A percentile compares a stretch with the other conserved stretches of the same genome.
These are phyloP conservation scores for Suillus brevipes DNA, from an alignment of 768 basidiomycete species.

Conservation along the genomic window DNA sequence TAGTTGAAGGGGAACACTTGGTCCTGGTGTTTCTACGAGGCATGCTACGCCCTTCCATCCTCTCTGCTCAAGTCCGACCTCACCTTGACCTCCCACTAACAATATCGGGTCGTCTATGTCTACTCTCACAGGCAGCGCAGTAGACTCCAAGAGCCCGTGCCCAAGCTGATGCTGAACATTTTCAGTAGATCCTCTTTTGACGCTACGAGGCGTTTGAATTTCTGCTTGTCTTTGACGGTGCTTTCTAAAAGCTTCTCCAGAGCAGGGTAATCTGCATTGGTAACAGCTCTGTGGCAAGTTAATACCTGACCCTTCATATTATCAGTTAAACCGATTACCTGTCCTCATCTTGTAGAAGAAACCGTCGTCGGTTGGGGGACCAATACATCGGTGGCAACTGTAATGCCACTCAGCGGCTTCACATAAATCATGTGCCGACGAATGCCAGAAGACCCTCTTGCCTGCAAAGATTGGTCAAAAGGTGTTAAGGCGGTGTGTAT, in stretches of 20 bases:
- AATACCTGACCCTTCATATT: neutral
- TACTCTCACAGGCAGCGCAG: slow-evolving; percentile 54
- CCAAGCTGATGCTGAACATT: slow-evolving; percentile 68
- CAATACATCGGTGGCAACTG: slow-evolving; percentile 94
- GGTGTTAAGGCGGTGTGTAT: neutral
- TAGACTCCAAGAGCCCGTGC: slow-evolving; percentile 47
- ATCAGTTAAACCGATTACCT: slow-evolving; percentile 41
- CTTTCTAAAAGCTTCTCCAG: slow-evolving; percentile 87
- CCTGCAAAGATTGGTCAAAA: slow-evolving; percentile 42
- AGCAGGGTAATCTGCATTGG: slow-evolving; percentile 79
- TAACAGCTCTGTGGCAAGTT: slow-evolving; percentile 59
- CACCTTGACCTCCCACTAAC: no score
- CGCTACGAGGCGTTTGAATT: slow-evolving; percentile 91
- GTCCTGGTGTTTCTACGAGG: slow-evolving; percentile 64
- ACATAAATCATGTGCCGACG: slow-evolving; percentile 96
- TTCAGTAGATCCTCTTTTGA: slow-evolving; percentile 93
- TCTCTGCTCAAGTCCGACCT: neutral
- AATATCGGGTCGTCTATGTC: slow-evolving; percentile 40
- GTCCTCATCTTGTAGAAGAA: slow-evolving; percentile 99
- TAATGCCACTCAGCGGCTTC: slow-evolving; percentile 96
- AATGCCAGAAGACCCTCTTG: slow-evolving; percentile 99
- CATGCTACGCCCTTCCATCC: slow-evolving; percentile 41
- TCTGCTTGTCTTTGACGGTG: slow-evolving; percentile 95
- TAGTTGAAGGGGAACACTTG: slow-evolving; percentile 45
- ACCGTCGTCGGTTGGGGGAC: slow-evolving; percentile 95